phyloP scores from a whole-genome alignment of 2,329 filamentous ascomycete genomes.

The Sporothrix pseudoabietina region DNA sequence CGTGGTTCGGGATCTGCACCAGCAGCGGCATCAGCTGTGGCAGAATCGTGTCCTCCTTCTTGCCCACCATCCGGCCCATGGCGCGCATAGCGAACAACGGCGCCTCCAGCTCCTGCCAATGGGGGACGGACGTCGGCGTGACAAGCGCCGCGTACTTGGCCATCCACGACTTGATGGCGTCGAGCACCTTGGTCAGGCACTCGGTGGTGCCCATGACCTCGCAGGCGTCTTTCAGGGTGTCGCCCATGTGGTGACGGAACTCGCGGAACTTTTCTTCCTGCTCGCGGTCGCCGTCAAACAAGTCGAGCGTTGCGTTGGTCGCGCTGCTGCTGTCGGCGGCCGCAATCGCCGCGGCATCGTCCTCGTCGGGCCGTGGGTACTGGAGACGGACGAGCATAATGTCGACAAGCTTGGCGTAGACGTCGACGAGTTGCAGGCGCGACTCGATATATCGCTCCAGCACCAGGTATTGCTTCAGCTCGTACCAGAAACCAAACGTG shows the following conservation, averaged over 20 bases:
- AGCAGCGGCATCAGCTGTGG: constrained; percentile 91
- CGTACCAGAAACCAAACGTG: constrained; percentile 98
- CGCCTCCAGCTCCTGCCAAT: constrained; percentile 96
- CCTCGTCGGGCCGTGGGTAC: constrained; percentile 75
- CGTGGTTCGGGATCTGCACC: constrained; percentile 90
- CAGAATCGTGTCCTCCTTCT: constrained; percentile 82
- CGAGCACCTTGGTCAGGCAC: constrained; percentile 85
- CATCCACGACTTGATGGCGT: constrained; percentile 86
- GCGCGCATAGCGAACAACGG: constrained; percentile 93
- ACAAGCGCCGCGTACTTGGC: constrained; percentile 76
- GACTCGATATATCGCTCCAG: constrained; percentile 86
- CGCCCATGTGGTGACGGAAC: constrained; percentile 95
- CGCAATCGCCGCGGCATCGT: constrained; percentile 63
- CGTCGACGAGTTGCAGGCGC: constrained; percentile 71
- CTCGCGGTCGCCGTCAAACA: constrained; percentile 95
- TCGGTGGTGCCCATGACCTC: constrained; percentile 93
- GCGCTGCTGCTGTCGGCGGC: constrained; percentile 58
- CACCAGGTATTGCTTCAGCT: constrained; percentile 93
- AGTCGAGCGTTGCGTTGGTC: constrained; percentile 51
- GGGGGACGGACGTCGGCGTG: constrained; percentile 73
- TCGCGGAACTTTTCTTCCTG: constrained; percentile 96
- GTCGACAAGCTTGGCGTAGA: constrained; percentile 89
- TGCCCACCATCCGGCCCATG: constrained; percentile 93
- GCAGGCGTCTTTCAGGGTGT: constrained; percentile 95
- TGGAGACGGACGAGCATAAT: constrained; percentile 89